Evolutionary conservation across 2,329 filamentous ascomycete genomes (phyloP).

Genomic region (Sclerotinia subarctica): DNA sequence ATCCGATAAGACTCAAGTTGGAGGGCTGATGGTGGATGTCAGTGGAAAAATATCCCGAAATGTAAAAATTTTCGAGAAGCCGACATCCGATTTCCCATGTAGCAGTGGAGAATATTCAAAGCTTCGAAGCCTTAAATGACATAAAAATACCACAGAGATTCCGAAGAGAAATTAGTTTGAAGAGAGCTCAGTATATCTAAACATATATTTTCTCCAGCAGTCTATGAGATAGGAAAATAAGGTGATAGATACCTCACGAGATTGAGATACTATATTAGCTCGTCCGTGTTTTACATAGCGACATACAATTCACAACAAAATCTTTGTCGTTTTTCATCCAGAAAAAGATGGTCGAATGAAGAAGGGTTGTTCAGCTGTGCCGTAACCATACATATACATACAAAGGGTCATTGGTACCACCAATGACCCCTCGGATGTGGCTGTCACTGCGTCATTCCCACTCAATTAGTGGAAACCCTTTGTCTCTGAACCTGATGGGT

Average conservation of each 20-base stretch:
- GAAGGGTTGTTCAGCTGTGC: neutral
- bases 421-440: slow-evolving; percentile 4
- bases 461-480: neutral
- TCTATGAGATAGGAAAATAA: too few relatives aligned
- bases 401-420: neutral
- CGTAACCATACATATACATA: neutral
- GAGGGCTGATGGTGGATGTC: slow-evolving; percentile 1
- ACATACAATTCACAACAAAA: neutral
- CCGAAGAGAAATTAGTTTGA: neutral
- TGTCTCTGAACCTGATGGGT: neutral
- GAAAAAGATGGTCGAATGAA: neutral
- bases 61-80: neutral
- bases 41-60: slow-evolving; percentile 4
- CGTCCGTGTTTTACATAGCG: neutral
- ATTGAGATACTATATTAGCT: neutral
- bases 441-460: slow-evolving; percentile 12
- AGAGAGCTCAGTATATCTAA: neutral
- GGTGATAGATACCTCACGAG: too few relatives aligned
- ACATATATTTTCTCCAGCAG: neutral
- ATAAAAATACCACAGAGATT: neutral
- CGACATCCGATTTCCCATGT: slow-evolving; percentile 5
- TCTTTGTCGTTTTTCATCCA: neutral
- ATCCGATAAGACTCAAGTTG: neutral
- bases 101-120: neutral
- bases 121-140: neutral